phyloP scores from a whole-genome alignment of 805 yeast genomes.

The Barnettozyma botsteinii region DNA sequence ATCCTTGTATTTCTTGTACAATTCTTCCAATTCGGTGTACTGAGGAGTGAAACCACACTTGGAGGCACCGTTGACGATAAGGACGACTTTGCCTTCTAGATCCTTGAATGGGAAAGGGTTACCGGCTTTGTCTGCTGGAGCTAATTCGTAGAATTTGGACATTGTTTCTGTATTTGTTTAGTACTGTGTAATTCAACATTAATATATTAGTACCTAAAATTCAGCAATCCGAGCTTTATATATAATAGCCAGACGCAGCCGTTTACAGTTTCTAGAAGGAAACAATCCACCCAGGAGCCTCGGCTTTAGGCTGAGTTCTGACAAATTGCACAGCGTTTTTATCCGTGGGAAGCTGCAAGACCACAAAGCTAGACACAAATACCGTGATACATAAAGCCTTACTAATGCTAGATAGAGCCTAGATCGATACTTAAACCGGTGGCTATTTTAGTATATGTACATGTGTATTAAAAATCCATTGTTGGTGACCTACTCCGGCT shows the following conservation, averaged over 20 bases:
- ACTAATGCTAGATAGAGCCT: too few species aligned
- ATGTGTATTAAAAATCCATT: not conserved
- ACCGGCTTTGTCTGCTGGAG: conserved; percentile 57
- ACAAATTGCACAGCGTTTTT: too few species aligned
- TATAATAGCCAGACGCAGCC: not conserved
- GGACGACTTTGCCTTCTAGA: conserved; percentile 72
- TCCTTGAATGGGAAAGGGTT: conserved; percentile 53
- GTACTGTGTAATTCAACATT: not conserved
- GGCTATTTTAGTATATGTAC: not conserved
- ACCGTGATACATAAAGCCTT: too few species aligned
- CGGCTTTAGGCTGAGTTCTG: too few species aligned
- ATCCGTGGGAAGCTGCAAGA: too few species aligned
- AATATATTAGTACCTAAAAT: too few species aligned
- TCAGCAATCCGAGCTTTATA: not conserved
- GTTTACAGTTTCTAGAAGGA: not conserved
- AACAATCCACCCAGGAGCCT: too few species aligned
- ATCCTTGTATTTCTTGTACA: conserved; percentile 61
- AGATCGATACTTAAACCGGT: too few species aligned
- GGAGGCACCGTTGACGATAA: conserved; percentile 84
- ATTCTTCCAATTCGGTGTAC: conserved; percentile 62
- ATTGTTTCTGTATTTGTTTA: conserved; percentile 22
- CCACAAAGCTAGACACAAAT: too few species aligned
- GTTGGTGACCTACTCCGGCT: conserved; percentile 32
- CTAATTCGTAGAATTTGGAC: conserved; percentile 61
- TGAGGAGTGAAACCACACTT: conserved; percentile 83